A percentile compares a stretch with the other conserved stretches of the same genome.
Conservation (phyloP, 768 basidiomycete genomes). For the Lanmaoa pseudosensibilis region DNA sequence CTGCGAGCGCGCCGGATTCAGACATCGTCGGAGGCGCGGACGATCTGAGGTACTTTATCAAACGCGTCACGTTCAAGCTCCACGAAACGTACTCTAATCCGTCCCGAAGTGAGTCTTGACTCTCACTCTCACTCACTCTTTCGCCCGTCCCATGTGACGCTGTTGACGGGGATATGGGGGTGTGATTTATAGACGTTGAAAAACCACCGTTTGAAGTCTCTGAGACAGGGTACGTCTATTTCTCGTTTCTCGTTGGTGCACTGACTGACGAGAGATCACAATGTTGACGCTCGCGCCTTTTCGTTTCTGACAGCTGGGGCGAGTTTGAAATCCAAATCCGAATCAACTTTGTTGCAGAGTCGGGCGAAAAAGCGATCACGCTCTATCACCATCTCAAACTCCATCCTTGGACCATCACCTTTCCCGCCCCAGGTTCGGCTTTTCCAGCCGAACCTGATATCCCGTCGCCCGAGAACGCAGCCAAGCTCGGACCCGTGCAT, state of each 20-base stretch:
- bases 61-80: conserved; percentile 94
- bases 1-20: conserved; percentile 69
- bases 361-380: conserved; percentile 85
- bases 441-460: conserved; percentile 57
- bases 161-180: background rate
- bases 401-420: conserved; percentile 75
- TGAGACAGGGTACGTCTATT: conserved; percentile 76
- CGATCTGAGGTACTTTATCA: conserved; percentile 88
- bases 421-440: conserved; percentile 13
- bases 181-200: conserved; percentile 68
- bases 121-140: background rate
- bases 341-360: conserved; percentile 85
- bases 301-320: conserved; percentile 81
- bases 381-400: conserved; percentile 95
- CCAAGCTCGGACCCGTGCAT: conserved; percentile 77
- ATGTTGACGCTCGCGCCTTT: background rate
- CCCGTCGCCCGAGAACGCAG: conserved; percentile 63
- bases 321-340: conserved; percentile 97
- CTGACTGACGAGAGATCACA: too few relatives aligned
- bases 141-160: background rate
- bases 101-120: conserved; percentile 66
- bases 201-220: conserved; percentile 93
- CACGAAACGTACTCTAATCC: conserved; percentile 96
- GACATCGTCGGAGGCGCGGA: conserved; percentile 88
- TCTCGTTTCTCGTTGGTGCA: background rate